phyloP scores from a whole-genome alignment of 495 filamentous ascomycete genomes.

The Annulohypoxylon nitens region DNA sequence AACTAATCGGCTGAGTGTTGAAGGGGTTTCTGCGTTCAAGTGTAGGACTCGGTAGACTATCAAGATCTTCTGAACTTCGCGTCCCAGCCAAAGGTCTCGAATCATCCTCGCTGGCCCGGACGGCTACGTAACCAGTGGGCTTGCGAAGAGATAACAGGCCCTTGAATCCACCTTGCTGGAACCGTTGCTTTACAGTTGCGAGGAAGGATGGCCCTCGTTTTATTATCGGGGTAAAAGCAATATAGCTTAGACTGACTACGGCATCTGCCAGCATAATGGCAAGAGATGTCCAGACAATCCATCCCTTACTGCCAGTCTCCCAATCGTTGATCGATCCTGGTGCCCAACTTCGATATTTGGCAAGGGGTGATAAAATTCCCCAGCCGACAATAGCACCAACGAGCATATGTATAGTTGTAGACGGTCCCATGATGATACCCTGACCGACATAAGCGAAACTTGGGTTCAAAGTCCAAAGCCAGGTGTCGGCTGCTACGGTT shows the following conservation, averaged over 20 bases:
- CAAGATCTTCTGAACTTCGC: constrained; percentile 28
- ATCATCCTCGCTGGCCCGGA: constrained; percentile 38
- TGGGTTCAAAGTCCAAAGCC: constrained; percentile 97
- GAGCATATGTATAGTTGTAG: constrained; percentile 95
- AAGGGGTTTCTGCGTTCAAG: constrained; percentile 48
- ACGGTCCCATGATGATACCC: constrained; percentile 90
- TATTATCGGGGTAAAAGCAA: constrained; percentile 72
- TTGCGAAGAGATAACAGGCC: constrained; percentile 35
- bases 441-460: constrained; percentile 93
- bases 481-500: constrained; percentile 75
- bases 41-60: constrained; percentile 35
- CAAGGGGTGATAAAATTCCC: constrained; percentile 90
- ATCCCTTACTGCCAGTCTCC: constrained; percentile 92
- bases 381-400: constrained; percentile 91
- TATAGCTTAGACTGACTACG: constrained; percentile 85
- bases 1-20: background rate
- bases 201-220: constrained; percentile 34
- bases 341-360: constrained; percentile 88
- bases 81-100: constrained; percentile 32
- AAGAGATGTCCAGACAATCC: constrained; percentile 96
- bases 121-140: constrained; percentile 31
- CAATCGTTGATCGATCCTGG: constrained; percentile 87
- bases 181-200: constrained; percentile 26
- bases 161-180: constrained; percentile 34
- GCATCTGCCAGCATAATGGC: constrained; percentile 98